A percentile compares a stretch with the other conserved stretches of the same genome.
phyloP scores from a whole-genome alignment of 208 protist genomes.

The Trypanosoma rangeli region DNA sequence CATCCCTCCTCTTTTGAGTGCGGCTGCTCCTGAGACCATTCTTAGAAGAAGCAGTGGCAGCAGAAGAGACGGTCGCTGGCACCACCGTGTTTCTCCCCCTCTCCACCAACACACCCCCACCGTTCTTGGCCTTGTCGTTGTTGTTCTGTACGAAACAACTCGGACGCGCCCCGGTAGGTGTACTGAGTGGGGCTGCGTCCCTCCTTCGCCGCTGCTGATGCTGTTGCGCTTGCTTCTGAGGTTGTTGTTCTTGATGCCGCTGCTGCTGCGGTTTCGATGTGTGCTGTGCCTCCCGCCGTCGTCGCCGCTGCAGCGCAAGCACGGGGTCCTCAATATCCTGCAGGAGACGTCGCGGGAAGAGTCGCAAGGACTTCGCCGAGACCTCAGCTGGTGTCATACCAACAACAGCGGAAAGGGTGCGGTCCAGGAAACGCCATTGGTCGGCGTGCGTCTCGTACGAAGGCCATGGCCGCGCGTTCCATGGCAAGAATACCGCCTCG shows the following conservation, averaged over 20 bases:
- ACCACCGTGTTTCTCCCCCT: neutral
- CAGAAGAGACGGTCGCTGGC: neutral
- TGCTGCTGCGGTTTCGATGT: constrained; percentile 7
- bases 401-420: constrained; percentile 38
- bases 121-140: constrained; percentile 1
- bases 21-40: neutral
- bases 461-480: constrained; percentile 56
- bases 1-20: constrained; percentile 1
- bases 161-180: neutral
- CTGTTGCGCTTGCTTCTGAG: constrained; percentile 9
- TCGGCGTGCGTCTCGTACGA: constrained; percentile 45
- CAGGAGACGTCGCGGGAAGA: constrained; percentile 50
- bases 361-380: constrained; percentile 33
- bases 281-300: constrained; percentile 9
- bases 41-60: neutral
- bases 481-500: constrained; percentile 46
- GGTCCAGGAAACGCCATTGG: constrained; percentile 66
- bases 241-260: too few species aligned
- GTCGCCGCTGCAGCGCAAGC: constrained; percentile 25
- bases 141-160: neutral
- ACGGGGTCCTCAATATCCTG: constrained; percentile 56
- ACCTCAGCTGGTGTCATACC: constrained; percentile 41
- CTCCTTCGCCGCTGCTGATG: neutral
- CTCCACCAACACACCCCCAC: neutral
- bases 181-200: neutral